A percentile compares a stretch with the other conserved stretches of the same genome.
phyloP scores from a whole-genome alignment of 2,329 filamentous ascomycete genomes.

The Coleophoma eucalyptorum region DNA sequence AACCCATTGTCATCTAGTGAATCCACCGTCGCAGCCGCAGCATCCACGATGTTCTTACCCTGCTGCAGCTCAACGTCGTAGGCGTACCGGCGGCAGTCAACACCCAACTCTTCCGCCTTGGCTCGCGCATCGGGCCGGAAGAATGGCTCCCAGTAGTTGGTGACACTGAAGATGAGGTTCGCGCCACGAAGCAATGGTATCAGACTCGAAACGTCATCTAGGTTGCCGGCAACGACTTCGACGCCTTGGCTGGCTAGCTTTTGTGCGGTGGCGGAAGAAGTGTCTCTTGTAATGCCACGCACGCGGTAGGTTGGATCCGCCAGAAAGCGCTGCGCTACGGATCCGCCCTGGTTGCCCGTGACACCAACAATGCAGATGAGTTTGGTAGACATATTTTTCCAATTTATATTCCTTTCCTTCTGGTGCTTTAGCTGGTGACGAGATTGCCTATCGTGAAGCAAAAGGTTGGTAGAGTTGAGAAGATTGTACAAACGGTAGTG shows the following conservation, averaged over 20 bases:
- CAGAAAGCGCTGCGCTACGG: conserved; percentile 41
- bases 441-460: too few species aligned
- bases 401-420: too few species aligned
- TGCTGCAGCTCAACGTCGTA: conserved; percentile 46
- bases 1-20: conserved; percentile 40
- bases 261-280: conserved; percentile 29
- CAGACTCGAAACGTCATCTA: conserved; percentile 35
- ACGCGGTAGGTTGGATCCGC: conserved; percentile 33
- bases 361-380: conserved; percentile 38
- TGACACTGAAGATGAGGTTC: conserved; percentile 49
- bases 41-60: conserved; percentile 52
- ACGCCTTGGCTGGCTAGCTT: conserved; percentile 32
- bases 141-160: conserved; percentile 51
- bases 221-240: conserved; percentile 39
- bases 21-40: conserved; percentile 37
- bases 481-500: too few species aligned
- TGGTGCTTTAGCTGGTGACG: too few species aligned
- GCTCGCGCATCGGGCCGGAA: conserved; percentile 37
- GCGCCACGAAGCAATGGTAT: conserved; percentile 38
- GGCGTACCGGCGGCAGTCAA: conserved; percentile 38
- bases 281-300: conserved; percentile 42
- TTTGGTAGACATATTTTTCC: conserved; percentile 7
- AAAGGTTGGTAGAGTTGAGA: too few species aligned
- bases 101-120: conserved; percentile 32
- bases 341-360: conserved; percentile 46